A percentile compares a stretch with the other conserved stretches of the same genome.
phyloP scores from a whole-genome alignment of 805 yeast species.

The Candida ulmi region DNA sequence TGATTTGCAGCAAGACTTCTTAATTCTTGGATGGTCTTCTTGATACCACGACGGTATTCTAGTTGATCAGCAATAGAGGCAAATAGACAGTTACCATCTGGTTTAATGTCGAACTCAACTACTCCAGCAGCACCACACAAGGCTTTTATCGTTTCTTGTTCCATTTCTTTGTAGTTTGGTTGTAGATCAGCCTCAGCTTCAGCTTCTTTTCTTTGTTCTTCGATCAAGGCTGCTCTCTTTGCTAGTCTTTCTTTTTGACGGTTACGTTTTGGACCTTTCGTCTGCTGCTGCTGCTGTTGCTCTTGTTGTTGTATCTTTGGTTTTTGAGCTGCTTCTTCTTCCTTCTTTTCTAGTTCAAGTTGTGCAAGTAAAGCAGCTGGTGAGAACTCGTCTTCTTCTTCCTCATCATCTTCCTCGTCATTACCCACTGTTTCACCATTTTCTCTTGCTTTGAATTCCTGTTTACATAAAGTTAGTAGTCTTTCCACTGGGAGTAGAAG shows the following conservation, averaged over 20 bases:
- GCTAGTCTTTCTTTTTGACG: constrained; percentile 83
- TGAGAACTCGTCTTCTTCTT: constrained; percentile 43
- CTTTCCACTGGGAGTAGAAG: too few species aligned
- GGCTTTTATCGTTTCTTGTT: constrained; percentile 56
- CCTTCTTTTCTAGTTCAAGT: constrained; percentile 36
- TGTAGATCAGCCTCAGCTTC: constrained; percentile 56
- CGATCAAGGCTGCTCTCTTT: constrained; percentile 64
- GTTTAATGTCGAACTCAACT: constrained; percentile 62
- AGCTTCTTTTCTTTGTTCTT: constrained; percentile 61
- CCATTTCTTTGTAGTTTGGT: constrained; percentile 68
- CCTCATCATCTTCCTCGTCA: constrained; percentile 28
- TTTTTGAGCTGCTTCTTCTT: constrained; percentile 8
- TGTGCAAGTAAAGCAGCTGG: constrained; percentile 68
- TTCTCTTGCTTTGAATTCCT: background rate
- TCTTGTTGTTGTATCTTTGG: constrained; percentile 5
- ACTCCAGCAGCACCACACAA: constrained; percentile 46
- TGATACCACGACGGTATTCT: constrained; percentile 38
- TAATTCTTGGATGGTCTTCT: constrained; percentile 42
- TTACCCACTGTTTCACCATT: constrained; percentile 11
- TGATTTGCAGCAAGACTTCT: constrained; percentile 62
- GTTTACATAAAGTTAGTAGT: too few species aligned
- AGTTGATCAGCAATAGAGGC: constrained; percentile 83
- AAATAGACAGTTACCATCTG: constrained; percentile 94
- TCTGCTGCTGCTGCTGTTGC: constrained; percentile 20
- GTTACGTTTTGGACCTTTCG: constrained; percentile 50